These are phyloP conservation scores for Xanthoconium separans DNA, from an alignment of 1,284 basidiomycete species.

Conservation along the genomic window DNA sequence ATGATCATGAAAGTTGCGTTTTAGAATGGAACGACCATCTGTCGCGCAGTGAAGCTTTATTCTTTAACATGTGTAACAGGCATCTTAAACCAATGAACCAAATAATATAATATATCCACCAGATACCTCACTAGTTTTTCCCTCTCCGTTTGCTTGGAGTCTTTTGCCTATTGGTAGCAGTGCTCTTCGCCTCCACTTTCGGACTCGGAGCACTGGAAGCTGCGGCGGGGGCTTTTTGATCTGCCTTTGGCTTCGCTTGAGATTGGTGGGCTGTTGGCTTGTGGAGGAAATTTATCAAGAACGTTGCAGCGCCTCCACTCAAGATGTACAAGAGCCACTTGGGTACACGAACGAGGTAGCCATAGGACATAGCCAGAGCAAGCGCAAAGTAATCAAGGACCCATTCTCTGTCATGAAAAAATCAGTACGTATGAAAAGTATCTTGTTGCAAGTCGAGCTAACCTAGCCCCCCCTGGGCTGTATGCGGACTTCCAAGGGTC, in stretches of 20 bases:
- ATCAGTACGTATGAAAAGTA: not conserved
- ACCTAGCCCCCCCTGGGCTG: constrained; percentile 72
- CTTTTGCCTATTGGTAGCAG: constrained; percentile 15
- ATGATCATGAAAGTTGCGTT: no score
- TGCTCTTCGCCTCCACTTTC: constrained; percentile 21
- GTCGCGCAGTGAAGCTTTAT: no score
- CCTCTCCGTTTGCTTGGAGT: constrained; percentile 30
- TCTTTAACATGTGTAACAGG: no score
- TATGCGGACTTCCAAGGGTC: constrained; percentile 62
- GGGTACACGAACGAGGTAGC: constrained; percentile 43
- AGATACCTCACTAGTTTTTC: constrained; percentile 15
- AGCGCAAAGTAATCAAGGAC: constrained; percentile 61
- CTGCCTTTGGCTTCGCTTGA: constrained; percentile 3
- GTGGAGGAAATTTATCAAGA: constrained; percentile 49
- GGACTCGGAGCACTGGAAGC: not conserved
- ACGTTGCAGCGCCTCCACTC: constrained; percentile 47
- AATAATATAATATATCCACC: not conserved
- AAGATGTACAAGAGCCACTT: constrained; percentile 50
- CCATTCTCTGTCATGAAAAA: constrained; percentile 54
- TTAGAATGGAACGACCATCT: no score
- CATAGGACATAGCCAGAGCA: constrained; percentile 50
- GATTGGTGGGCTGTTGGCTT: constrained; percentile 17
- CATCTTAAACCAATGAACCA: not conserved
- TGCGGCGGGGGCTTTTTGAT: constrained; percentile 2
- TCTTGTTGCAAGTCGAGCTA: constrained; percentile 20